These are phyloP conservation scores for Zasmidium cellare DNA, from an alignment of 2,329 filamentous ascomycete species.

Conservation along the genomic window DNA sequence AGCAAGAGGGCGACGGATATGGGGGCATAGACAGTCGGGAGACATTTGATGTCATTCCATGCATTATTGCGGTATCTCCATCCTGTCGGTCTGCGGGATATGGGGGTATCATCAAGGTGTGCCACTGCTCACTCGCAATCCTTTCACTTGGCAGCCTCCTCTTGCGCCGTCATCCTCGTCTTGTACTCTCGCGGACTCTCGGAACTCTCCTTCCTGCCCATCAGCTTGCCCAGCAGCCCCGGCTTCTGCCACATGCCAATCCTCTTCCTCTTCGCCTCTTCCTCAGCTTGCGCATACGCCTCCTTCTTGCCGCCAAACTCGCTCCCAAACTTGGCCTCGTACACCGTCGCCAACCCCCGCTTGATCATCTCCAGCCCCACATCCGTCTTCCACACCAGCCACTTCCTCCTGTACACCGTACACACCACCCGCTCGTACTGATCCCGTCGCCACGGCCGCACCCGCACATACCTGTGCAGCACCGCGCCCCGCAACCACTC, in stretches of 20 bases:
- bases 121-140: too few relatives aligned
- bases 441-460: constrained; percentile 79
- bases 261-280: constrained; percentile 39
- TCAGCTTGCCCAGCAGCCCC: constrained; percentile 39
- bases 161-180: constrained; percentile 52
- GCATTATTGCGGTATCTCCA: neutral
- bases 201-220: constrained; percentile 57
- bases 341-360: constrained; percentile 81
- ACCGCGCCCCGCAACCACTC: constrained; percentile 77
- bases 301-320: constrained; percentile 75
- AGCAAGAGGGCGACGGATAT: neutral
- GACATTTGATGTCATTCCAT: too few relatives aligned
- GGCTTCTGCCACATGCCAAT: constrained; percentile 64
- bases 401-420: constrained; percentile 61
- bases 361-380: constrained; percentile 89
- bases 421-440: constrained; percentile 92
- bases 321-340: constrained; percentile 85
- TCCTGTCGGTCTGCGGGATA: neutral
- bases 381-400: constrained; percentile 65
- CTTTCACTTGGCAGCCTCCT: constrained; percentile 39
- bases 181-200: constrained; percentile 93
- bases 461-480: constrained; percentile 70
- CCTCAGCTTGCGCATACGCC: constrained; percentile 66
- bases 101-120: neutral
- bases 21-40: too few relatives aligned